phyloP scores from a whole-genome alignment of 2,329 filamentous ascomycete genomes.

The Diaporthe citriasiana region DNA sequence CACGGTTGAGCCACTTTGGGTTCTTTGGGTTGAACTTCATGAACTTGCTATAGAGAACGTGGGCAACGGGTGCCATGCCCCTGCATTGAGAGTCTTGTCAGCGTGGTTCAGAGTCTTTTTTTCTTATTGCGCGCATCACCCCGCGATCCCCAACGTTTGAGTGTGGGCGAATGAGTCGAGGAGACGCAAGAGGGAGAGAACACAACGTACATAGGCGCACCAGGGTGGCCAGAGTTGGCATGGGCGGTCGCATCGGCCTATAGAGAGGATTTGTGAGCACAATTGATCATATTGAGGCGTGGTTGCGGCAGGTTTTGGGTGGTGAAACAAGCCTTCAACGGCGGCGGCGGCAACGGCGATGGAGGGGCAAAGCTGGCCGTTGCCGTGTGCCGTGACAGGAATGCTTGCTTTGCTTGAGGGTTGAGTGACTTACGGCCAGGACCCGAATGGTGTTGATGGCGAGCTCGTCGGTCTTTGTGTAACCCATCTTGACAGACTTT shows the following conservation, averaged over 20 bases:
- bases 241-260: constrained; percentile 97
- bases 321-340: constrained; percentile 21
- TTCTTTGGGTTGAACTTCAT: constrained; percentile 99
- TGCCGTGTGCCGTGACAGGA: neutral
- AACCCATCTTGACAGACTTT: constrained; percentile 79
- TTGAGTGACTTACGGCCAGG: constrained; percentile 84
- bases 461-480: constrained; percentile 87
- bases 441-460: constrained; percentile 98
- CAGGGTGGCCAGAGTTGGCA: constrained; percentile 98
- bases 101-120: neutral
- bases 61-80: constrained; percentile 92
- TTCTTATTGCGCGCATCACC: neutral
- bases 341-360: constrained; percentile 13
- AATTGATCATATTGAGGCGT: constrained; percentile 37
- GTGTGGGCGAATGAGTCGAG: neutral
- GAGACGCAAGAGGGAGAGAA: constrained; percentile 14
- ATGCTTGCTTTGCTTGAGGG: constrained; percentile 60
- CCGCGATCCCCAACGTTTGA: constrained; percentile 9
- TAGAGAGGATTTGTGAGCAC: constrained; percentile 45
- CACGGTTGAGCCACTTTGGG: constrained; percentile 95
- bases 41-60: constrained; percentile 99
- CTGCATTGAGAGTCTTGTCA: constrained; percentile 52
- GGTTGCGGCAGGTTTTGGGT: neutral
- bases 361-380: constrained; percentile 27
- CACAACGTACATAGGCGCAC: constrained; percentile 87